These are phyloP conservation scores for Penicillium roqueforti DNA, from an alignment of 495 filamentous ascomycete species.

Conservation along the genomic window DNA sequence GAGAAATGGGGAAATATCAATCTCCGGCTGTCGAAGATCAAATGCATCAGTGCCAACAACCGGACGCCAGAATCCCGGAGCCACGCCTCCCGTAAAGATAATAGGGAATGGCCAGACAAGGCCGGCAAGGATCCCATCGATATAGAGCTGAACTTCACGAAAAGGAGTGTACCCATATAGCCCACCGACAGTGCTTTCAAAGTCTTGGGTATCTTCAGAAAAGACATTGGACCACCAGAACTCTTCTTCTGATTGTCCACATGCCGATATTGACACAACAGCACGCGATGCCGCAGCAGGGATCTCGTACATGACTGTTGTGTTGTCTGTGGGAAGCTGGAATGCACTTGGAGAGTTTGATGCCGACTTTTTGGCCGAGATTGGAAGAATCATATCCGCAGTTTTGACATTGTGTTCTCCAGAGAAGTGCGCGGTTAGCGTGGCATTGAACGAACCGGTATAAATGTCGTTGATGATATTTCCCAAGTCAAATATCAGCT, in stretches of 20 bases:
- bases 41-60: constrained; percentile 74
- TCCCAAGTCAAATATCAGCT: neutral
- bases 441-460: neutral
- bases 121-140: constrained; percentile 72
- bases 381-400: neutral
- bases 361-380: neutral
- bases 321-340: constrained; percentile 53
- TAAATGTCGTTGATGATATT: neutral
- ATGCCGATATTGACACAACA: constrained; percentile 70
- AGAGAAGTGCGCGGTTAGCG: neutral
- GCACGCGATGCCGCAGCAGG: constrained; percentile 64
- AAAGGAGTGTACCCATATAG: constrained; percentile 74
- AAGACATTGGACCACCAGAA: constrained; percentile 89
- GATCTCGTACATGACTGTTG: constrained; percentile 50
- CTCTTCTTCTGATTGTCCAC: constrained; percentile 74
- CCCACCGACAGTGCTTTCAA: constrained; percentile 28
- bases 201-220: constrained; percentile 58
- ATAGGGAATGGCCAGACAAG: constrained; percentile 83
- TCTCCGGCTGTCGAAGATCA: constrained; percentile 75
- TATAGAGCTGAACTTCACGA: constrained; percentile 75
- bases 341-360: neutral
- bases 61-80: neutral
- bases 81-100: constrained; percentile 67
- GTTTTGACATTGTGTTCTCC: neutral
- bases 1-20: constrained; percentile 79